Conservation (phyloP, 2,329 filamentous ascomycete species). For the Penicillium italicum region DNA sequence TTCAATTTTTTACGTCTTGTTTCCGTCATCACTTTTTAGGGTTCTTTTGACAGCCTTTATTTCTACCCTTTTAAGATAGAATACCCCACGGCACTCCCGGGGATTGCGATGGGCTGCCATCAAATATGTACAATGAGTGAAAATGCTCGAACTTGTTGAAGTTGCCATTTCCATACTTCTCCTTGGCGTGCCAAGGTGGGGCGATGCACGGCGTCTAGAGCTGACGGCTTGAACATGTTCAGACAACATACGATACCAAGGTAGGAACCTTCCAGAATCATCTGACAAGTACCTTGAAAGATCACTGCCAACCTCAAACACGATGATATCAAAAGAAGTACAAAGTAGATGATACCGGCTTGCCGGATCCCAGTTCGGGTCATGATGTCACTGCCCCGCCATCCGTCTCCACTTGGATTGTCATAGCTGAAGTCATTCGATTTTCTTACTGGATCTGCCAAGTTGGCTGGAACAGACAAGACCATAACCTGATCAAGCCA, state of each 20-base stretch:
- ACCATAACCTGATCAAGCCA: constrained; percentile 2
- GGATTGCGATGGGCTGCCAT: no score
- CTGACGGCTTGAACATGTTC: neutral
- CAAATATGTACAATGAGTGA: no score
- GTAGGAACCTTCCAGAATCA: neutral
- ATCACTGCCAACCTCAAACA: neutral
- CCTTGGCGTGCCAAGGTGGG: neutral
- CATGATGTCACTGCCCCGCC: constrained; percentile 19
- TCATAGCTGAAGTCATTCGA: neutral
- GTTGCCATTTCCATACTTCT: neutral
- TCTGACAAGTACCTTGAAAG: no score
- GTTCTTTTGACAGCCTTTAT: neutral
- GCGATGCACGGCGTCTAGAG: neutral
- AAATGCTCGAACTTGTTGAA: no score
- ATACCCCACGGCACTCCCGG: neutral
- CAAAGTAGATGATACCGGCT: neutral
- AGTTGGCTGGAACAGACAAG: neutral
- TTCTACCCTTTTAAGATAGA: neutral
- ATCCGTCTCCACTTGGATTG: neutral
- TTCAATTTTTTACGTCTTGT: neutral
- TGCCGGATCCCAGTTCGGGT: constrained; percentile 1
- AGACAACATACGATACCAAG: neutral
- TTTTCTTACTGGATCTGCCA: neutral
- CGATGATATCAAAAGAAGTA: neutral
- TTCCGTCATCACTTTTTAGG: neutral